Evolutionary conservation across 352 stramenopile genomes (phyloP).

Genomic region (Phytophthora citrophthora): DNA sequence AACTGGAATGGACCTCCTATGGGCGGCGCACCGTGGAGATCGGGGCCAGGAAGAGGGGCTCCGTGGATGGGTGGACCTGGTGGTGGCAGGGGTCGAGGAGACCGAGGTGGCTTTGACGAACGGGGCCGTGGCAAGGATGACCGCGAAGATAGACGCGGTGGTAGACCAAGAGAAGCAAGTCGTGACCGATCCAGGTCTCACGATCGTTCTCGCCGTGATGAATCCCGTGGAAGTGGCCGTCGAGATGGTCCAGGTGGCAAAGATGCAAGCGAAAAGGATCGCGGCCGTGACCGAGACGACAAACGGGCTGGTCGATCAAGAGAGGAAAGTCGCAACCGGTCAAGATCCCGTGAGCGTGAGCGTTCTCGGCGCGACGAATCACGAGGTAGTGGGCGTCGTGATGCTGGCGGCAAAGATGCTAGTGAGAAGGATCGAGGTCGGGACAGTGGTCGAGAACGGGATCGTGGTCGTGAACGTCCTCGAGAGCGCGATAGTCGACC

Average conservation of each 20-base stretch:
- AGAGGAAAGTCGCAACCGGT: conserved; percentile 3
- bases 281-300: conserved; percentile 15
- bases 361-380: conserved; percentile 19
- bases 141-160: conserved; percentile 31
- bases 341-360: conserved; percentile 41
- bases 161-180: conserved; percentile 47
- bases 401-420: conserved; percentile 11
- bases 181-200: conserved; percentile 68
- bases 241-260: conserved; percentile 29
- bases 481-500: conserved; percentile 42
- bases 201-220: conserved; percentile 45
- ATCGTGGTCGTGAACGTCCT: conserved; percentile 31
- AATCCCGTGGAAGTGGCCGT: conserved; percentile 25
- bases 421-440: conserved; percentile 9
- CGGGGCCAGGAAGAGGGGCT: conserved; percentile 45
- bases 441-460: conserved; percentile 16
- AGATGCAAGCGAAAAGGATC: conserved; percentile 28
- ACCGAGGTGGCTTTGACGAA: conserved; percentile 51
- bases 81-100: conserved; percentile 44
- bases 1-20: conserved; percentile 59
- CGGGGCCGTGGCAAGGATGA: conserved; percentile 50
- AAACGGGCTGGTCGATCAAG: conserved; percentile 21
- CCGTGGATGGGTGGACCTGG: conserved; percentile 62
- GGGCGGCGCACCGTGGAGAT: conserved; percentile 48
- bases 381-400: conserved; percentile 6